Evolutionary conservation across 2,329 filamentous ascomycete species (phyloP), one percentile per base, ranked within the genome.

Genomic region (Ophiocordyceps robertsii): DNA sequence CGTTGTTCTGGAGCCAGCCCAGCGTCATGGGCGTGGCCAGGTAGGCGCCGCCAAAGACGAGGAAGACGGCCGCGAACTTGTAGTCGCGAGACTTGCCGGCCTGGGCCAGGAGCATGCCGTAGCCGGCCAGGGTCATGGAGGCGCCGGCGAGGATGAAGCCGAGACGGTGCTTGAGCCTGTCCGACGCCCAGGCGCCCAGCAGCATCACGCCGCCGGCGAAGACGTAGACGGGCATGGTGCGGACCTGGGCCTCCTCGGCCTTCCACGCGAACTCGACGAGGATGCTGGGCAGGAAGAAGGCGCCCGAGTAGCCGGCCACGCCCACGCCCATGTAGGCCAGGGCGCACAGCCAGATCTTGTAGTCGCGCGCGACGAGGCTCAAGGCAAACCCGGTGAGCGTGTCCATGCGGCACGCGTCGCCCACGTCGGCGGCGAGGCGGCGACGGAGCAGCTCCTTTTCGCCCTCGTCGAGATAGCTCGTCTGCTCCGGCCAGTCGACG

Each of bases 1-100:
- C 64, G 47, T 73, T 73, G 52, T 78, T 77, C 44, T 65, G 51
- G 10, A 78, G 58, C 74, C 75, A 80, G 7, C 65, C 69, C 24
- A 78, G 58, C 1, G 65, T 63, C 36, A 78, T 65, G 2, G 75
- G 73, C 46, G 73, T 70, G 4, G 68, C 66, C 40, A 72, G 69
- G 51, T 70, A 77, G 2, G 68, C 68, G 14, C 75, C 73, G 8
- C 61, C 60, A 3, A 71, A 69, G 50, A 77, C 58, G 37, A 75
- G 63, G 53, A 72, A 77, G 37, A 75, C 57, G 10, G 72, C 72
- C 40, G 72, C 68, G 56, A 77, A 77, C 40, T 72, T 45, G 57
- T 45, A 52, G 39, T 50, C 49, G 39, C 50, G 47, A 5, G 50
- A 49, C 44, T 49, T 49, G 45, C 44, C 49, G 16, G 43, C 49